Conservation (phyloP, 2,329 filamentous ascomycete genomes). For the Cladobotryum protrusum region DNA sequence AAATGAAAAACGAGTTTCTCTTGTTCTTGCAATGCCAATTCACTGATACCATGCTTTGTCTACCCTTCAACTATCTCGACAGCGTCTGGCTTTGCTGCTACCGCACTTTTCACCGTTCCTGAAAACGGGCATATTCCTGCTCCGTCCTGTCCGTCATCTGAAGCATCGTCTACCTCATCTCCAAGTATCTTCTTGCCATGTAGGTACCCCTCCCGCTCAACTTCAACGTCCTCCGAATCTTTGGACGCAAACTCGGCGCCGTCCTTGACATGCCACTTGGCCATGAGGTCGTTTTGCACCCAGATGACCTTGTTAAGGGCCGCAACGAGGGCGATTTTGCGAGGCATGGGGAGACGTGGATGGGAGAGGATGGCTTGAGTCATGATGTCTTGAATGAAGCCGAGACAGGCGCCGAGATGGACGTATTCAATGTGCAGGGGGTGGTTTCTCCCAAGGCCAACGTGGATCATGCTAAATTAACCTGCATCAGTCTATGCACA, state of each 20-base stretch:
- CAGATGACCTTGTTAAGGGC: slow-evolving; percentile 76
- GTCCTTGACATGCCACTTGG: slow-evolving; percentile 72
- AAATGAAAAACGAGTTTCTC: too few species aligned
- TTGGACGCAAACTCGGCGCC: slow-evolving; percentile 52
- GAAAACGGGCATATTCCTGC: slow-evolving; percentile 7
- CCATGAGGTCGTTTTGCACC: slow-evolving; percentile 83
- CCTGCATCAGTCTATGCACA: not conserved
- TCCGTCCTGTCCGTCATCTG: not conserved
- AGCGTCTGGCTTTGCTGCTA: not conserved
- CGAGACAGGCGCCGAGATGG: slow-evolving; percentile 66
- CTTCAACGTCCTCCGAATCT: slow-evolving; percentile 37
- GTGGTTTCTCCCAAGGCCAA: slow-evolving; percentile 64
- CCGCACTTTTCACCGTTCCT: not conserved
- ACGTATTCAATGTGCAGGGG: slow-evolving; percentile 75
- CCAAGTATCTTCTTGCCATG: slow-evolving; percentile 55
- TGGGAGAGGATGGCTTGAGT: slow-evolving; percentile 70
- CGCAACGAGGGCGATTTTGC: slow-evolving; percentile 68
- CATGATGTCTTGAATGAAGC: slow-evolving; percentile 71
- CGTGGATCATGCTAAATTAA: slow-evolving; percentile 62
- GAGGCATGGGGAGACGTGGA: slow-evolving; percentile 57
- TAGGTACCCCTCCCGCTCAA: slow-evolving; percentile 58
- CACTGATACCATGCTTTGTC: too few species aligned
- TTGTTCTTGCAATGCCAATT: too few species aligned
- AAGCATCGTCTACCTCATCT: slow-evolving; percentile 17
- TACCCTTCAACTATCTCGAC: not conserved